phyloP scores from a whole-genome alignment of 1,284 basidiomycete genomes.

The Singerocomus rubriflavus region DNA sequence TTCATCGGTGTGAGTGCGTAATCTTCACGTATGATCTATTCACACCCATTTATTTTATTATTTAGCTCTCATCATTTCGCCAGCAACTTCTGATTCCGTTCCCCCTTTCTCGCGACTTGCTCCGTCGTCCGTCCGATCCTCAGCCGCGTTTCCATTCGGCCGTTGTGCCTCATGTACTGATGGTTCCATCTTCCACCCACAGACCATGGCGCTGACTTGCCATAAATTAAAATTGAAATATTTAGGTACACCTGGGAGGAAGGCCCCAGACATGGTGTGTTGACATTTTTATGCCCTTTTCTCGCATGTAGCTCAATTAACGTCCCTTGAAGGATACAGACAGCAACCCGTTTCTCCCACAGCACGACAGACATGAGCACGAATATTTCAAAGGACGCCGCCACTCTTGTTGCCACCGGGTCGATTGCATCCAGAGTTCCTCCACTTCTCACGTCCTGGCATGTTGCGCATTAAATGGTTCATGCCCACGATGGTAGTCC shows the following conservation, averaged over 20 bases:
- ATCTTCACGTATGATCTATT: constrained; percentile 4
- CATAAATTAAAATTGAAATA: constrained; percentile 10
- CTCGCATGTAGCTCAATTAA: not conserved
- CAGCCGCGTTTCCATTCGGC: constrained; percentile 3
- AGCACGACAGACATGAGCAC: constrained; percentile 6
- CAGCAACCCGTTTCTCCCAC: constrained; percentile 13
- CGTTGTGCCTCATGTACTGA: constrained; percentile 11
- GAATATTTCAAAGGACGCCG: constrained; percentile 2
- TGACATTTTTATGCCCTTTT: constrained; percentile 4
- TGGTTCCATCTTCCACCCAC: constrained; percentile 4
- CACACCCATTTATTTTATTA: not conserved
- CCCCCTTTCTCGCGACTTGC: not conserved
- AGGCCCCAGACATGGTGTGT: not conserved
- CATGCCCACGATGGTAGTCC: constrained; percentile 17
- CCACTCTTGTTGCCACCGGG: constrained; percentile 1
- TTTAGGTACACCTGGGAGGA: not conserved
- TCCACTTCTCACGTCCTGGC: constrained; percentile 20
- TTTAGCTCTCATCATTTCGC: not conserved
- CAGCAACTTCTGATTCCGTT: constrained; percentile 1
- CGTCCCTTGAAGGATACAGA: not conserved
- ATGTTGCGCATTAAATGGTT: constrained; percentile 13
- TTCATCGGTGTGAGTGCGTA: constrained; percentile 11
- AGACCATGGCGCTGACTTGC: constrained; percentile 2
- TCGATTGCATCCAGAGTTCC: constrained; percentile 1
- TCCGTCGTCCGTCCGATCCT: constrained; percentile 3